Conservation (phyloP, 177 flowering plant species). For the Vitis hybrid region DNA sequence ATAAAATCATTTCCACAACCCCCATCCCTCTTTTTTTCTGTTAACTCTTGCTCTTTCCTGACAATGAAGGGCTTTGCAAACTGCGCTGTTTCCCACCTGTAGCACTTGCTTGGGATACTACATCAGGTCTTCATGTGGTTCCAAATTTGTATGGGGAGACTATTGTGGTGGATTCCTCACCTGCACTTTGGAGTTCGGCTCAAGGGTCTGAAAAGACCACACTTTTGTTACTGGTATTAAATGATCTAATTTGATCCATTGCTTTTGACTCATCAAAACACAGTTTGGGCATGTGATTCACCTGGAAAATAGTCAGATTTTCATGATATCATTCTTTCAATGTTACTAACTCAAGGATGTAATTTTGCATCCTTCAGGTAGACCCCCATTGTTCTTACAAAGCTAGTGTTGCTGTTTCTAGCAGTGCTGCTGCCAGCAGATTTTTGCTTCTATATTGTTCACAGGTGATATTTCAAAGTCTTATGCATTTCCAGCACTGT, state of each 20-base stretch:
- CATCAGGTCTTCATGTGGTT: constrained; percentile 80
- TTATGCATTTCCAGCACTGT: too few species aligned
- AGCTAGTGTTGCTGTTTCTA: constrained; percentile 56
- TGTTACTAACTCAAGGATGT: background rate
- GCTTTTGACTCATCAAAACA: background rate
- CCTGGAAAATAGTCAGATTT: background rate
- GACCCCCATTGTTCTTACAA: constrained; percentile 96
- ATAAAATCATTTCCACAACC: background rate
- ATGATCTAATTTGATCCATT: background rate
- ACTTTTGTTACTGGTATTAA: constrained; percentile 70
- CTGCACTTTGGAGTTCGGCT: constrained; percentile 77
- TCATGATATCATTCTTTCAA: background rate
- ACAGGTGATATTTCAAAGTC: constrained; percentile 49
- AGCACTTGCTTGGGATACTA: constrained; percentile 88
- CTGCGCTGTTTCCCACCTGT: constrained; percentile 97
- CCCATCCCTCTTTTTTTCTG: background rate
- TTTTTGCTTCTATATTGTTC: constrained; percentile 74
- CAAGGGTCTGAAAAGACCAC: constrained; percentile 67
- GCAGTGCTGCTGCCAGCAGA: constrained; percentile 73
- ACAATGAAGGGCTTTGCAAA: constrained; percentile 78
- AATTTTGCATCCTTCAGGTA: constrained; percentile 42
- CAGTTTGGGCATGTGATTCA: background rate
- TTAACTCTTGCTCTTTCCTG: constrained; percentile 12
- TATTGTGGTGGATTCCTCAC: constrained; percentile 81
- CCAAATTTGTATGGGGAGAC: constrained; percentile 80